A percentile compares a stretch with the other conserved stretches of the same genome.
Conservation (phyloP, 345 rosid genomes). For the Pseudoturritis turrita region DNA sequence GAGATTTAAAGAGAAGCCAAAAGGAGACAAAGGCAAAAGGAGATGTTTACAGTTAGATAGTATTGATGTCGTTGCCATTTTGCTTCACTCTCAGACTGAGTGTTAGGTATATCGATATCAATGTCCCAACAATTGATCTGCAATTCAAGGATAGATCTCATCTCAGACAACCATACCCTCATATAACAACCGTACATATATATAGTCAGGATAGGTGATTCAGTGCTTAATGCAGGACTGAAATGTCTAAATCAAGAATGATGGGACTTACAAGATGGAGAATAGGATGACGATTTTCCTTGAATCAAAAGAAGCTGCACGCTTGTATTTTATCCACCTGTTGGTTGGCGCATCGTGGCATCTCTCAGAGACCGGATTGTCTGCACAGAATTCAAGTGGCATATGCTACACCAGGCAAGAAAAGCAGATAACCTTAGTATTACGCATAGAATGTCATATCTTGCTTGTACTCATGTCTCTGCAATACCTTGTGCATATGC, state of each 20-base stretch:
- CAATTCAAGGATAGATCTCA: background rate
- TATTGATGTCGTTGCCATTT: constrained; percentile 33
- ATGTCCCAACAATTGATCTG: constrained; percentile 79
- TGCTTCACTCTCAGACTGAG: constrained; percentile 46
- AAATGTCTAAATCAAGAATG: no score
- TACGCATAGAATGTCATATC: background rate
- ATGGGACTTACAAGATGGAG: constrained; percentile 50
- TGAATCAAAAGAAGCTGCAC: constrained; percentile 68
- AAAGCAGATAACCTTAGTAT: background rate
- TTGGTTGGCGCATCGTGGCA: constrained; percentile 34
- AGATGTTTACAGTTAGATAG: background rate
- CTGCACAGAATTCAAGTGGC: background rate
- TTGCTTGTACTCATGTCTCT: constrained; percentile 46
- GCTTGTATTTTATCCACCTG: constrained; percentile 70
- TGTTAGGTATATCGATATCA: constrained; percentile 67
- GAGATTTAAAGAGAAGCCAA: no score
- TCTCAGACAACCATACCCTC: no score
- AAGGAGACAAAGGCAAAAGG: no score
- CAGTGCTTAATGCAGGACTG: no score
- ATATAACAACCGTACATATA: no score
- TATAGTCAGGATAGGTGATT: no score
- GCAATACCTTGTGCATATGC: constrained; percentile 54
- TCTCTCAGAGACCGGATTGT: background rate
- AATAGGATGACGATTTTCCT: constrained; percentile 64
- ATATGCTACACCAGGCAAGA: background rate